phyloP scores from a whole-genome alignment of 768 basidiomycete species.

The Sporobolomyces pararoseus region DNA sequence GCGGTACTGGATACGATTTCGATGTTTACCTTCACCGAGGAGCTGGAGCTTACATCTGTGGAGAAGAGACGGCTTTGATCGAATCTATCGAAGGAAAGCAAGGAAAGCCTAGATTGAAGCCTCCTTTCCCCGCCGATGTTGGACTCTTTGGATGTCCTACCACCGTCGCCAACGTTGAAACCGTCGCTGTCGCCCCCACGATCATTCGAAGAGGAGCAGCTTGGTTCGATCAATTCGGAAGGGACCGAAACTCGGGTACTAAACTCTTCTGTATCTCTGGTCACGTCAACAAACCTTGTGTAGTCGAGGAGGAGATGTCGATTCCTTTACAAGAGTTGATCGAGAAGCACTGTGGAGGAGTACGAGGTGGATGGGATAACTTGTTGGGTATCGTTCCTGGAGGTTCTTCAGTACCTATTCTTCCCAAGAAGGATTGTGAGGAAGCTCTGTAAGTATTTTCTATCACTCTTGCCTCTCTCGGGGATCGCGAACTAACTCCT shows the following conservation, averaged over 20 bases:
- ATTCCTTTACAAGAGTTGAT: slow-evolving; percentile 89
- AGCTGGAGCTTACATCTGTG: slow-evolving; percentile 97
- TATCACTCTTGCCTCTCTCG: neutral
- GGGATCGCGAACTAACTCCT: neutral
- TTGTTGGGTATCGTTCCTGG: slow-evolving; percentile 94
- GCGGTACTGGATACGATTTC: slow-evolving; percentile 87
- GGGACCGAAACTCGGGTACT: slow-evolving; percentile 90
- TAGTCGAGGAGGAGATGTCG: slow-evolving; percentile 98
- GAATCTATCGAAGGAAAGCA: slow-evolving; percentile 97
- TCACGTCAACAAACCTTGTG: slow-evolving; percentile 96
- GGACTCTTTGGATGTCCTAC: slow-evolving; percentile 96
- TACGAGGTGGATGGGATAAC: slow-evolving; percentile 94
- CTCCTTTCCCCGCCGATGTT: slow-evolving; percentile 97
- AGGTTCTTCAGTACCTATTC: slow-evolving; percentile 86
- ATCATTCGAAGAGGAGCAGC: slow-evolving; percentile 81
- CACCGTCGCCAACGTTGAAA: slow-evolving; percentile 98
- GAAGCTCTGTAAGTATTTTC: slow-evolving; percentile 71
- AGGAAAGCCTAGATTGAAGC: slow-evolving; percentile 95
- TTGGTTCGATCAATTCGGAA: slow-evolving; percentile 91
- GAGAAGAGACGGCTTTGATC: slow-evolving; percentile 96
- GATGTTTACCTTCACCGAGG: slow-evolving; percentile 98
- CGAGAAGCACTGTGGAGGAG: slow-evolving; percentile 95
- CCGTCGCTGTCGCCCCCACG: slow-evolving; percentile 93
- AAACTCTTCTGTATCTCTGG: slow-evolving; percentile 95
- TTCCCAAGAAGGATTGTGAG: slow-evolving; percentile 75